Base-by-base conservation (phyloP, 1,284 basidiomycete species). In the Pyrrhoderma noxium region DNA sequence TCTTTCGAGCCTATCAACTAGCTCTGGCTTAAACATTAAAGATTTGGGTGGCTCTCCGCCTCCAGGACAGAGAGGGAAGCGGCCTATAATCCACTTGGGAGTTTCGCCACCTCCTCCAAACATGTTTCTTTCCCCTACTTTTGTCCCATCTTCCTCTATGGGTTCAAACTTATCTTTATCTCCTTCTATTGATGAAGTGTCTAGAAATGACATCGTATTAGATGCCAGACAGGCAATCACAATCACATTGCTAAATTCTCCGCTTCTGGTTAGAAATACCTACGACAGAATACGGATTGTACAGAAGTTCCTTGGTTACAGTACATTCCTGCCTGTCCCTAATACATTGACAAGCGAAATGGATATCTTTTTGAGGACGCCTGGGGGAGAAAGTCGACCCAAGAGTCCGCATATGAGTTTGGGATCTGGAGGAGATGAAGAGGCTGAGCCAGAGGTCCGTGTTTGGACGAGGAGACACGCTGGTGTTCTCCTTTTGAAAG, bases 231-330 rank as follows among this genome's bases (percentile, higher is more conserved):
- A 60, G 31, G 59, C 60, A 21, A 52, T 60, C 19, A 58, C 59
- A 9, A 49, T 64, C 2, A 70, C 70, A 11, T 70, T 67, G 13
- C 69, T 84, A 39, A 72, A 70, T 47, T 79, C 77, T 2, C 54
- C 71, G 3, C 60, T 67, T 18, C 72, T 85, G 0, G 69, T 77
- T 16, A 68, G 68, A 35, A 71, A 67, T 47, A 85, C 80, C 21
- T 81, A 81, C 59, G 68, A 70, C 18, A 67, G 80, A 31, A 74
- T 86, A 13, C 70, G 82, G n/a, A 61, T 73, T 1, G 78, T 83
- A 22, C 82, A 85, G 64, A 69, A 67, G 9, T 72, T 70, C 52
- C 73, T 83, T 69, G 83, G 84, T 1, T 85, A 84, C 60, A 69
- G 74, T 14, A 60, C 67, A 1, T 65, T 83, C 23, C 64, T 83